These are phyloP conservation scores for Amanita inopinata DNA, from an alignment of 768 basidiomycete species.

Conservation along the genomic window DNA sequence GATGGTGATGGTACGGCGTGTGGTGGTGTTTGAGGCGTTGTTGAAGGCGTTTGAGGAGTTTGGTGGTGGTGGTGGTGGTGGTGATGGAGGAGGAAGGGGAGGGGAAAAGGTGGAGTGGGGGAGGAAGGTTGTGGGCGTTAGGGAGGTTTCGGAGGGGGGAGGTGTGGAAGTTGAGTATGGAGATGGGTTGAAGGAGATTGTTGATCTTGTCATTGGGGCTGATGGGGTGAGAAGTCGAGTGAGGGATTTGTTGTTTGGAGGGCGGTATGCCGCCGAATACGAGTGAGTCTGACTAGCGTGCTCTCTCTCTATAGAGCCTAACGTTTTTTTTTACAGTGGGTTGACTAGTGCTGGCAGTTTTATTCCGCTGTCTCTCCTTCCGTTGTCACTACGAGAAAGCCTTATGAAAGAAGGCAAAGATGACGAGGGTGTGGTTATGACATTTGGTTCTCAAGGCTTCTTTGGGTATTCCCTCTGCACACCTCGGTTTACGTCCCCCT, in stretches of 20 bases:
- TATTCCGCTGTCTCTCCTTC: conserved; percentile 21
- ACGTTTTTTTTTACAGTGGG: conserved; percentile 17
- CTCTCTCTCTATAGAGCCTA: neutral
- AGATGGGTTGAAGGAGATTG: conserved; percentile 2
- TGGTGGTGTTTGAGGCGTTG: conserved; percentile 5
- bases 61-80: no score
- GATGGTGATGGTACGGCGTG: conserved; percentile 6
- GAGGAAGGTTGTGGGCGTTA: conserved; percentile 4
- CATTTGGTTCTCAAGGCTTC: conserved; percentile 28
- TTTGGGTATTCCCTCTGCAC: conserved; percentile 25
- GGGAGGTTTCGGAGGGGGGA: neutral
- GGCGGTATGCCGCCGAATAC: conserved; percentile 12
- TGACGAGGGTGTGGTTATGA: conserved; percentile 25
- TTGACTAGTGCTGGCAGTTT: conserved; percentile 30
- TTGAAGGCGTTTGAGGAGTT: neutral
- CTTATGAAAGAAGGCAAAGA: conserved; percentile 12
- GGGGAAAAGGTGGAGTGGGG: neutral
- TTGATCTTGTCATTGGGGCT: conserved; percentile 5
- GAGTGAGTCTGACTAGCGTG: conserved; percentile 11
- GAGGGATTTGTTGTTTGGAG: conserved; percentile 1
- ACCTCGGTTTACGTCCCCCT: no score
- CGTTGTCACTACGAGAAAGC: conserved; percentile 18
- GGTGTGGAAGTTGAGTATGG: conserved; percentile 5
- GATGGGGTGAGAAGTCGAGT: conserved; percentile 7
- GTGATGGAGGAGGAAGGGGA: neutral